Evolutionary conservation across 2,329 filamentous ascomycete genomes (phyloP).

Genomic region (Byssochlamys sp.): DNA sequence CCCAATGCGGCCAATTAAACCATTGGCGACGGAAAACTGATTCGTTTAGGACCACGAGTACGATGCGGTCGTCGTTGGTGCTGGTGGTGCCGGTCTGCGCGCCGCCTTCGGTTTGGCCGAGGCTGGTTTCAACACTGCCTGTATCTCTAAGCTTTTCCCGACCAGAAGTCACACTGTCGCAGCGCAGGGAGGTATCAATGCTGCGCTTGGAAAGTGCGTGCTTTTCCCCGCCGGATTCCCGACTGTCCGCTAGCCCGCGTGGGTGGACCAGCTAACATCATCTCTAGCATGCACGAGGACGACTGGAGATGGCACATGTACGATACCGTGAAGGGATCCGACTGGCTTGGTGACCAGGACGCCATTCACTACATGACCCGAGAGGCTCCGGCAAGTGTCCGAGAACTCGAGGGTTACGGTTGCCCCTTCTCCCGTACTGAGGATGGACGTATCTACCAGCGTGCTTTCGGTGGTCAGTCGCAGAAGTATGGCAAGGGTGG

Average conservation of each 20-base stretch:
- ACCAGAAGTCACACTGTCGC: constrained; percentile 57
- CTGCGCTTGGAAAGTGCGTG: constrained; percentile 35
- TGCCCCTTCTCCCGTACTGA: constrained; percentile 89
- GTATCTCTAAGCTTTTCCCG: constrained; percentile 55
- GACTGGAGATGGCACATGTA: constrained; percentile 99
- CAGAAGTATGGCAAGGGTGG: constrained; percentile 92
- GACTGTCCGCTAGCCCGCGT: background rate
- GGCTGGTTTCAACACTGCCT: constrained; percentile 56
- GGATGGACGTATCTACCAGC: constrained; percentile 95
- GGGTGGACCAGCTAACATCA: constrained; percentile 9
- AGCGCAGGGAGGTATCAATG: constrained; percentile 56
- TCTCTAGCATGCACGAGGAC: constrained; percentile 82
- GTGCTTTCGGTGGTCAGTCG: constrained; percentile 95
- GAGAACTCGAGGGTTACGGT: constrained; percentile 94
- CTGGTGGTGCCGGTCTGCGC: constrained; percentile 54
- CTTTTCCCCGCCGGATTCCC: background rate
- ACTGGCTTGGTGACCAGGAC: constrained; percentile 95
- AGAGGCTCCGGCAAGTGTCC: constrained; percentile 81
- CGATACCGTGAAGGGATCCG: constrained; percentile 93
- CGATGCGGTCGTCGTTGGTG: constrained; percentile 78
- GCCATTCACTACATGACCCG: constrained; percentile 98
- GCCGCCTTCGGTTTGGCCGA: constrained; percentile 56
- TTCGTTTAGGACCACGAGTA: constrained; percentile 78
- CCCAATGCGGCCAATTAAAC: constrained; percentile 2
- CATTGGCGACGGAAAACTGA: constrained; percentile 8